phyloP scores from a whole-genome alignment of 192 early-diverging fungal genomes.

The Helicostylum pulchrum region DNA sequence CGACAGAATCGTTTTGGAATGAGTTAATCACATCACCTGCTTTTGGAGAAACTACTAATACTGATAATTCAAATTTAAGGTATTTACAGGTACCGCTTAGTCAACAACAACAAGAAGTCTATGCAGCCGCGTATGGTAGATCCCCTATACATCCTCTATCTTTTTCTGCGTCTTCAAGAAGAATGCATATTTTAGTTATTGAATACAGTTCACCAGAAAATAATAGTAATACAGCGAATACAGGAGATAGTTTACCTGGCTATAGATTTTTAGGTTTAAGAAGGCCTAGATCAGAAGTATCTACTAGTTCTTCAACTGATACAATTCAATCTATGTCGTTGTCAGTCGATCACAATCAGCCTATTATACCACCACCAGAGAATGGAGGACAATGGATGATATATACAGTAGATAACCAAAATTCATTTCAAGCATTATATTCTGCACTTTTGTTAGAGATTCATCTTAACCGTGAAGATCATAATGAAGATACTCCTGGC shows the following conservation, averaged over 20 bases:
- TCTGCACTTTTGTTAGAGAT: background rate
- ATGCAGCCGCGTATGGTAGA: background rate
- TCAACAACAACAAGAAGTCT: background rate
- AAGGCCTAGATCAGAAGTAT: conserved; percentile 21
- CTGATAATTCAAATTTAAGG: background rate
- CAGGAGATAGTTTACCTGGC: background rate
- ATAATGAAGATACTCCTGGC: no score
- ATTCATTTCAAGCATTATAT: background rate
- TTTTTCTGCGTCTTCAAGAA: conserved; percentile 2
- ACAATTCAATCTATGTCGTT: conserved; percentile 29
- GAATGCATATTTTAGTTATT: background rate
- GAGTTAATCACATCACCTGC: background rate
- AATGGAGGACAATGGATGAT: conserved; percentile 25
- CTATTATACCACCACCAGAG: conserved; percentile 34
- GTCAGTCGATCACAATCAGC: conserved; percentile 11
- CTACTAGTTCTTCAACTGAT: conserved; percentile 24
- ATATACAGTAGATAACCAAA: conserved; percentile 26
- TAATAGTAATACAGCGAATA: background rate
- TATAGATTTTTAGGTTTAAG: background rate
- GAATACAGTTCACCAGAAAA: background rate
- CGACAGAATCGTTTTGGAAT: background rate
- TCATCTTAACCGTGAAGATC: no score
- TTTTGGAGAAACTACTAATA: background rate
- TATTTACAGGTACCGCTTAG: conserved; percentile 7
- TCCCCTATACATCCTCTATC: background rate